These are phyloP conservation scores for Trichosanthes cucumerina DNA, from an alignment of 306 rosid genomes.

Conservation along the genomic window DNA sequence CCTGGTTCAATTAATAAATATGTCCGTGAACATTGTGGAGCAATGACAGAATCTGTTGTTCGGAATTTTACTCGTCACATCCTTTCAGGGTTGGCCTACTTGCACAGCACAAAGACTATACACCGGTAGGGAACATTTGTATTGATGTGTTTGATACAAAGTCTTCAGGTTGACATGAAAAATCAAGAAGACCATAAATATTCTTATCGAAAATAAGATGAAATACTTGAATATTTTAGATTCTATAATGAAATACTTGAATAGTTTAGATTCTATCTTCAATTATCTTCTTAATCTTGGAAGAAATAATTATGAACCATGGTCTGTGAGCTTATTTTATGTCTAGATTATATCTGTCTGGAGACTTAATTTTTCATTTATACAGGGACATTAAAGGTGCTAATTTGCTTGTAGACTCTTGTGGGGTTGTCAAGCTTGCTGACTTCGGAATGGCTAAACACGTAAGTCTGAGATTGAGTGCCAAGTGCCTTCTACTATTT, in stretches of 20 bases:
- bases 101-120: slow-evolving; percentile 83
- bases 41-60: slow-evolving; percentile 87
- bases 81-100: slow-evolving; percentile 84
- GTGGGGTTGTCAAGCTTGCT: slow-evolving; percentile 91
- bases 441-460: slow-evolving; percentile 99
- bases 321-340: neutral
- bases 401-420: slow-evolving; percentile 88
- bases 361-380: neutral
- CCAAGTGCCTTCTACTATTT: neutral
- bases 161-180: neutral
- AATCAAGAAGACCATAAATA: neutral
- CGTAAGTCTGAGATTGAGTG: slow-evolving; percentile 38
- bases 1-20: slow-evolving; percentile 93
- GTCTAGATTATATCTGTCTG: neutral
- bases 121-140: slow-evolving; percentile 45
- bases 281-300: neutral
- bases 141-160: neutral
- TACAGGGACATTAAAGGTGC: slow-evolving; percentile 95
- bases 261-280: neutral
- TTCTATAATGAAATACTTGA: neutral
- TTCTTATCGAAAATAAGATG: neutral
- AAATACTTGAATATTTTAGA: neutral
- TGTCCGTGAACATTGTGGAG: slow-evolving; percentile 89
- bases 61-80: slow-evolving; percentile 90
- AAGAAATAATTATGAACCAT: neutral